Conservation (phyloP, 371 early-diverging fungal species). For the Basidiobolus meristosporus region DNA sequence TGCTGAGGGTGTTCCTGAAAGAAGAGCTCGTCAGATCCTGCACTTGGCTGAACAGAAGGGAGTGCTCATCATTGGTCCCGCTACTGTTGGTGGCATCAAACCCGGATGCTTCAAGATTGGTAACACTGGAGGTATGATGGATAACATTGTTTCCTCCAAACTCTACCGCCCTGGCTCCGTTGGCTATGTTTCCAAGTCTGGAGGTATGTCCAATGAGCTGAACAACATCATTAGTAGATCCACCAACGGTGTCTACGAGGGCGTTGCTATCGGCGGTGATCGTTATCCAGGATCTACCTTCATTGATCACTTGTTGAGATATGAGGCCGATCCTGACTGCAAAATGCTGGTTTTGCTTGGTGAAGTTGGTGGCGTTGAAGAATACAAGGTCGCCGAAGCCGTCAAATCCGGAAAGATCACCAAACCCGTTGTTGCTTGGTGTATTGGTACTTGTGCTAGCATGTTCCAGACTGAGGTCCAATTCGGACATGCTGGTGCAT, state of each 20-base stretch:
- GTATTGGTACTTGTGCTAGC: constrained; percentile 95
- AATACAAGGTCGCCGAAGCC: constrained; percentile 87
- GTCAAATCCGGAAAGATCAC: constrained; percentile 71
- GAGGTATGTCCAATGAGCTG: constrained; percentile 98
- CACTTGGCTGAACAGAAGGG: constrained; percentile 60
- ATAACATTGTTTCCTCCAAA: constrained; percentile 95
- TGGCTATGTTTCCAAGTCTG: constrained; percentile 93
- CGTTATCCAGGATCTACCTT: constrained; percentile 97
- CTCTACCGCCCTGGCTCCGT: constrained; percentile 92
- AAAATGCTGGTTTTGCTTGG: constrained; percentile 91
- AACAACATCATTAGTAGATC: constrained; percentile 93
- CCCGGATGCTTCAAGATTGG: constrained; percentile 99
- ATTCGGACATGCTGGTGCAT: constrained; percentile 93
- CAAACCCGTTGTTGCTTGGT: constrained; percentile 97
- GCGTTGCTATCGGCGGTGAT: constrained; percentile 97
- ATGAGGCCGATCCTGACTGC: constrained; percentile 77
- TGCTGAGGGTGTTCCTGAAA: constrained; percentile 97
- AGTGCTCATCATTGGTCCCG: constrained; percentile 90
- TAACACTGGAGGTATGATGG: constrained; percentile 99
- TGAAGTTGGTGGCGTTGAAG: constrained; percentile 96
- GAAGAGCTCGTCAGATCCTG: constrained; percentile 79
- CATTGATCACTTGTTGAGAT: constrained; percentile 90
- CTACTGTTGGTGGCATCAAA: constrained; percentile 97
- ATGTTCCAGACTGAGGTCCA: constrained; percentile 97
- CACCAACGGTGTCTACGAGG: constrained; percentile 95